Conservation (phyloP, 2,329 filamentous ascomycete genomes). For the Blastomyces emzantsi region DNA sequence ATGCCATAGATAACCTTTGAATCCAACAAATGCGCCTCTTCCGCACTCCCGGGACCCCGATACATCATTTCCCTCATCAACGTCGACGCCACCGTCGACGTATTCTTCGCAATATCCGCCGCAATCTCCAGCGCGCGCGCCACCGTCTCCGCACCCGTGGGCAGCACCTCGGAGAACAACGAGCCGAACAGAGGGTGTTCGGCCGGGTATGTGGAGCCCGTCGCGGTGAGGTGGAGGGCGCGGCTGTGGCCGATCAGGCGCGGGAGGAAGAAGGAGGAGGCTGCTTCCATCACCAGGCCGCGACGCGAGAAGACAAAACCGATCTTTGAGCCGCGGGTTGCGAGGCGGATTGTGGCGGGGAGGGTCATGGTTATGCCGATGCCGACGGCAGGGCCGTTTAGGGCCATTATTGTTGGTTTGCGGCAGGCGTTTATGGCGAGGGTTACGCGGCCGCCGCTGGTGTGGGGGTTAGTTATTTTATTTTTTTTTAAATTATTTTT, state of each 20-base stretch:
- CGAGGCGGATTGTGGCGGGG: constrained; percentile 49
- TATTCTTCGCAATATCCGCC: constrained; percentile 56
- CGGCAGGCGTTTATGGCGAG: constrained; percentile 50
- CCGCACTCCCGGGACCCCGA: constrained; percentile 44
- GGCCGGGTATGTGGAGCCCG: constrained; percentile 52
- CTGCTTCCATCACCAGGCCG: constrained; percentile 64
- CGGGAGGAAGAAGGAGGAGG: constrained; percentile 62
- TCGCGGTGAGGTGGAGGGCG: constrained; percentile 57
- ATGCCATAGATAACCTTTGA: constrained; percentile 33
- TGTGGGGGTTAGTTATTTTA: neutral
- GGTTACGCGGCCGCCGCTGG: constrained; percentile 34
- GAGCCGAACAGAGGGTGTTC: constrained; percentile 44
- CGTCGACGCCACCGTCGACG: constrained; percentile 53
- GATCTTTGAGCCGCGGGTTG: constrained; percentile 52
- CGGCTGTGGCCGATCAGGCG: constrained; percentile 57
- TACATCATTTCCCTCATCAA: constrained; percentile 67
- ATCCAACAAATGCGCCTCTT: constrained; percentile 63
- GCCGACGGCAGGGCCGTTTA: constrained; percentile 49
- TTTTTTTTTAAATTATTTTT: neutral
- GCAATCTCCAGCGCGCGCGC: constrained; percentile 57
- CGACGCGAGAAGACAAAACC: constrained; percentile 66
- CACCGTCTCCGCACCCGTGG: constrained; percentile 51
- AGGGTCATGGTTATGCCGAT: constrained; percentile 53
- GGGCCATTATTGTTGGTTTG: constrained; percentile 48
- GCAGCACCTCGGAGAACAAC: constrained; percentile 58